Conservation (phyloP, 352 stramenopile genomes). For the Saprolegnia diclina region DNA sequence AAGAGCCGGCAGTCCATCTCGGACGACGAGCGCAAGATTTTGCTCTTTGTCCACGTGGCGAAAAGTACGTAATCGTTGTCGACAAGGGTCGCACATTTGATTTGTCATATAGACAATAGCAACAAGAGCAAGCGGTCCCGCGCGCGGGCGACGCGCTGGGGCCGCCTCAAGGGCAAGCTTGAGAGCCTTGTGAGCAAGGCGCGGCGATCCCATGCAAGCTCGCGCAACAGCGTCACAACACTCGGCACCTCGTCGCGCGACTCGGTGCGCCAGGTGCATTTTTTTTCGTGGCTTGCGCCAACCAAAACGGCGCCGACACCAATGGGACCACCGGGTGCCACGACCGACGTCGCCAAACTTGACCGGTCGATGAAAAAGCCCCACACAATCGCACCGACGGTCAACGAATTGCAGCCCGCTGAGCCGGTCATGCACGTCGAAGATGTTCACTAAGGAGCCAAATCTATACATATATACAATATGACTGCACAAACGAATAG, state of each 20-base stretch:
- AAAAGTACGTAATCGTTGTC: not conserved
- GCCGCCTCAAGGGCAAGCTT: not conserved
- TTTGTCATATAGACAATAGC: not conserved
- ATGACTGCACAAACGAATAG: no score
- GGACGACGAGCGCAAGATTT: slow-evolving; percentile 33
- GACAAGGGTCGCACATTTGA: not conserved
- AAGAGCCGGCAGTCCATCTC: slow-evolving; percentile 35
- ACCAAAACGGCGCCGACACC: not conserved
- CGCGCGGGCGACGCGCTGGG: no score
- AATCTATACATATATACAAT: no score
- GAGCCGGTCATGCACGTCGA: no score
- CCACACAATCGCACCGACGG: no score
- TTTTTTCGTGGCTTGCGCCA: not conserved
- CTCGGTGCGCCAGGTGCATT: not conserved
- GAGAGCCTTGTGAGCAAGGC: not conserved
- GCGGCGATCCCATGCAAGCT: not conserved
- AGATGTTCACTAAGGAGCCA: no score
- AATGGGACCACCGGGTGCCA: no score
- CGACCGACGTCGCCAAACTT: no score
- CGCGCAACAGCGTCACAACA: not conserved
- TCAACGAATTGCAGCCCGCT: no score
- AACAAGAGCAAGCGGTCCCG: not conserved
- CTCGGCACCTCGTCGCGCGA: not conserved
- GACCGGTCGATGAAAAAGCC: not conserved
- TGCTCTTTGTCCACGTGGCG: slow-evolving; percentile 35